phyloP scores from a whole-genome alignment of 371 early-diverging fungal genomes.

The Actinomortierella ambigua region DNA sequence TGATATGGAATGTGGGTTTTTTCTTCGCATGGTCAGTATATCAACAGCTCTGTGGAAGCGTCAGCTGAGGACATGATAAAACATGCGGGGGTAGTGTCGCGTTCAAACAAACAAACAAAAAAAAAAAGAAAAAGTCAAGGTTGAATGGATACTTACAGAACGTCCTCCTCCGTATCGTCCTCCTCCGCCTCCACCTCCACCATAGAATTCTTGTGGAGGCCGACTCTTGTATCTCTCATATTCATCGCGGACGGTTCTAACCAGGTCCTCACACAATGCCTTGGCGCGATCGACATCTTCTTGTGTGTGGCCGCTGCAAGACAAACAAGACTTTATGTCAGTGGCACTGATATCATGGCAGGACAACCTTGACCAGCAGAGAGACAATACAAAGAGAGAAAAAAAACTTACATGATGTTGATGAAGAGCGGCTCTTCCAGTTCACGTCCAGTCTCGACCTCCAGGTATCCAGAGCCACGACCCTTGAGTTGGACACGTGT shows the following conservation, averaged over 20 bases:
- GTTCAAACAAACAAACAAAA: conserved; percentile 29
- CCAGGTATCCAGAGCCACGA: conserved; percentile 83
- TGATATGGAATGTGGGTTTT: background rate
- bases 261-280: conserved; percentile 72
- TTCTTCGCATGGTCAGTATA: background rate
- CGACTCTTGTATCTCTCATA: conserved; percentile 62
- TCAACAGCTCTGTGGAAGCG: conserved; percentile 5
- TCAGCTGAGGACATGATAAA: conserved; percentile 2
- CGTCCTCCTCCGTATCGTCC: conserved; percentile 24
- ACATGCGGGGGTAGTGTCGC: conserved; percentile 10
- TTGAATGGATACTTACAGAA: conserved; percentile 19
- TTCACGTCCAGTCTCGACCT: conserved; percentile 67
- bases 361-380: background rate
- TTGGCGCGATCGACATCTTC: conserved; percentile 74
- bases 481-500: conserved; percentile 83
- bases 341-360: background rate
- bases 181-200: conserved; percentile 32
- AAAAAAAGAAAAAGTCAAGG: background rate
- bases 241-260: conserved; percentile 78
- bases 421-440: conserved; percentile 83
- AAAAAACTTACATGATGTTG: conserved; percentile 71
- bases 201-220: conserved; percentile 45
- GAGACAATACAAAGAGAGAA: background rate
- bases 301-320: conserved; percentile 60
- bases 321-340: background rate